phyloP scores from a whole-genome alignment of 352 stramenopile species.

The Phytophthora crassamura region DNA sequence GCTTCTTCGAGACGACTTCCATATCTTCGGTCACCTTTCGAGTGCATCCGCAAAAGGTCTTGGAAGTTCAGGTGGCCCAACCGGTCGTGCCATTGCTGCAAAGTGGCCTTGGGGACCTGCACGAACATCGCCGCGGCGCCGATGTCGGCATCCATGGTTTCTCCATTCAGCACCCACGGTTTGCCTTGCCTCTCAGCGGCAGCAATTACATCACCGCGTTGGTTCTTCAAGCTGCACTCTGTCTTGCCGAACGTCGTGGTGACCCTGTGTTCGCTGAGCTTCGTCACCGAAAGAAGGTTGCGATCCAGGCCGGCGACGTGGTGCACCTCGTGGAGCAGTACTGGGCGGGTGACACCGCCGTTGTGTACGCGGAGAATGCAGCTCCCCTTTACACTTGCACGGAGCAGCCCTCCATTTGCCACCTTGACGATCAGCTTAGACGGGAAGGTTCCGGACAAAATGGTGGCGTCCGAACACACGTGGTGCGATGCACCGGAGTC shows the following conservation, averaged over 20 bases:
- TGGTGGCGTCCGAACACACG: neutral
- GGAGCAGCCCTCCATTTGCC: slow-evolving; percentile 4
- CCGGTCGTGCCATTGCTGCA: slow-evolving; percentile 7
- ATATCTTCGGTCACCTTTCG: neutral
- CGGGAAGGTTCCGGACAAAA: neutral
- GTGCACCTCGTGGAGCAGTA: slow-evolving; percentile 7
- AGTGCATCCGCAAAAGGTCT: neutral
- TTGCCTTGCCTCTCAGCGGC: too few relatives aligned
- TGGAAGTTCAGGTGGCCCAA: slow-evolving; percentile 14
- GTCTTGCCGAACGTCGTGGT: slow-evolving; percentile 9
- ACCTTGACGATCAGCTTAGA: slow-evolving; percentile 1
- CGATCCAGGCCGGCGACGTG: neutral
- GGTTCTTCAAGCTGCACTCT: too few relatives aligned
- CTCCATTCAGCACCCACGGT: neutral
- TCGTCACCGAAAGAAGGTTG: slow-evolving; percentile 3
- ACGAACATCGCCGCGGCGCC: slow-evolving; percentile 7
- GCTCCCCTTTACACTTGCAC: neutral
- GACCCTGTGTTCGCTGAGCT: slow-evolving; percentile 3
- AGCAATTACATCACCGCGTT: too few relatives aligned
- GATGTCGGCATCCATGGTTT: neutral
- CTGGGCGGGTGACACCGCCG: neutral
- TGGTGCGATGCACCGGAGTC: slow-evolving; percentile 4
- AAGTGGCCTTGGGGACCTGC: neutral
- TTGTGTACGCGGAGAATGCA: neutral
- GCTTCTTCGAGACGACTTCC: slow-evolving; percentile 5